phyloP scores from a whole-genome alignment of 2,329 filamentous ascomycete genomes.

The Monosporascus sp. region DNA sequence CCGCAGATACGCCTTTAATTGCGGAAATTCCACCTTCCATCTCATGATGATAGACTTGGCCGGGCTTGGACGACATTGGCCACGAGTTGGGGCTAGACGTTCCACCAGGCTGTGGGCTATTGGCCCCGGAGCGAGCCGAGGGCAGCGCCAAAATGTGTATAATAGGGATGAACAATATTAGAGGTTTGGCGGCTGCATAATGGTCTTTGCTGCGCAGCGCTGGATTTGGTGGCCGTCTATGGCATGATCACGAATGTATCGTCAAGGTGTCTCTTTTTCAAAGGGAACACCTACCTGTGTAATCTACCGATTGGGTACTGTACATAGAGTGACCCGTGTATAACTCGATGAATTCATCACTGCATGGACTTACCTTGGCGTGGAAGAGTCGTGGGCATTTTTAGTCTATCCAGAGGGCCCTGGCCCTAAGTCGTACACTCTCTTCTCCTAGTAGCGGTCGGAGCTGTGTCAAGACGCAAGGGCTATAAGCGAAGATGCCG shows the following conservation, averaged over 20 bases:
- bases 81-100: neutral
- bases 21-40: conserved; percentile 8
- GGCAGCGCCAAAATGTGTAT: neutral
- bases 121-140: neutral
- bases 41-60: conserved; percentile 14
- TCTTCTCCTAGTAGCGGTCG: too few relatives aligned
- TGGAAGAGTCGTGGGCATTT: neutral
- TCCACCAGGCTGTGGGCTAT: too few relatives aligned
- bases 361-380: too few relatives aligned
- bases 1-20: conserved; percentile 1
- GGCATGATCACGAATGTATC: neutral
- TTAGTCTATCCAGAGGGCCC: too few relatives aligned
- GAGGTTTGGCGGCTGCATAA: neutral
- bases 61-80: neutral
- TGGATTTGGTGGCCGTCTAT: neutral
- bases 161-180: neutral
- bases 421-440: too few relatives aligned
- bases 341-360: neutral
- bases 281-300: neutral
- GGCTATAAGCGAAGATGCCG: too few relatives aligned
- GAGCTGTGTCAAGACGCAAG: too few relatives aligned
- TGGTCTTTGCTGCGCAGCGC: neutral
- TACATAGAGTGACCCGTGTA: neutral
- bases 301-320: neutral
- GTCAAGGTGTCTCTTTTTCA: neutral